These are phyloP conservation scores for Alternaria rosae DNA, from an alignment of 2,329 filamentous ascomycete genomes.

Conservation along the genomic window DNA sequence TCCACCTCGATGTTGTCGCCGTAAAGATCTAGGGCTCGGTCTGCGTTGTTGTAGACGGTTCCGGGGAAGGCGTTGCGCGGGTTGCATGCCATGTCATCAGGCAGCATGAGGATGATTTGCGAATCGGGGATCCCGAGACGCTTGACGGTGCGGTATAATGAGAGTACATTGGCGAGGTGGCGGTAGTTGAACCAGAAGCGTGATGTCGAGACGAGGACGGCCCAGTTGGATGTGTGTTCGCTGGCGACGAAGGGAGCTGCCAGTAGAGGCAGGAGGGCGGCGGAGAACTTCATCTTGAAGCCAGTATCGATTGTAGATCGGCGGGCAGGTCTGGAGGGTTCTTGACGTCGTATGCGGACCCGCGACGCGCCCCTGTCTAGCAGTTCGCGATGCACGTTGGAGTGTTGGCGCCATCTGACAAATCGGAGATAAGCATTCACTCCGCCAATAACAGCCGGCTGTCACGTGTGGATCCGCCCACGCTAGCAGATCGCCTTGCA, in stretches of 20 bases:
- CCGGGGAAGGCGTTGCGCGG: conserved; percentile 97
- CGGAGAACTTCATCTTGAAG: conserved; percentile 34
- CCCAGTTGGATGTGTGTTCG: conserved; percentile 98
- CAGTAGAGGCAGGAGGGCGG: conserved; percentile 37
- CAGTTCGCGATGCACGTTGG: conserved; percentile 29
- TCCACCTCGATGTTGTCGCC: conserved; percentile 99
- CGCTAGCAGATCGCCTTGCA: conserved; percentile 23
- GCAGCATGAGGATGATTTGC: conserved; percentile 99
- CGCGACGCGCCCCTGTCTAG: conserved; percentile 10
- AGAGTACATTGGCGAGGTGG: conserved; percentile 96
- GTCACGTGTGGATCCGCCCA: conserved; percentile 19
- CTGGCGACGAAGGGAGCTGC: conserved; percentile 57
- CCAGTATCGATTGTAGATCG: background rate
- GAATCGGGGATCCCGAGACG: conserved; percentile 96
- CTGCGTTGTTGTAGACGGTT: conserved; percentile 97
- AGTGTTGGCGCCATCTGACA: conserved; percentile 35
- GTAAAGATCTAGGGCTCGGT: conserved; percentile 93
- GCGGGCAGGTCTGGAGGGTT: background rate
- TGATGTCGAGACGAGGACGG: conserved; percentile 96
- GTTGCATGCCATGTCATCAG: conserved; percentile 99
- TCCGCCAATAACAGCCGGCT: conserved; percentile 5
- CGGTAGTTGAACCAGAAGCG: conserved; percentile 99
- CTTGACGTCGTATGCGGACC: background rate
- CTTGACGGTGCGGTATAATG: conserved; percentile 97
- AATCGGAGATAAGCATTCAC: conserved; percentile 40